These are phyloP conservation scores for Solanum paucissectum DNA, from an alignment of 257 asterid species.

Conservation along the genomic window DNA sequence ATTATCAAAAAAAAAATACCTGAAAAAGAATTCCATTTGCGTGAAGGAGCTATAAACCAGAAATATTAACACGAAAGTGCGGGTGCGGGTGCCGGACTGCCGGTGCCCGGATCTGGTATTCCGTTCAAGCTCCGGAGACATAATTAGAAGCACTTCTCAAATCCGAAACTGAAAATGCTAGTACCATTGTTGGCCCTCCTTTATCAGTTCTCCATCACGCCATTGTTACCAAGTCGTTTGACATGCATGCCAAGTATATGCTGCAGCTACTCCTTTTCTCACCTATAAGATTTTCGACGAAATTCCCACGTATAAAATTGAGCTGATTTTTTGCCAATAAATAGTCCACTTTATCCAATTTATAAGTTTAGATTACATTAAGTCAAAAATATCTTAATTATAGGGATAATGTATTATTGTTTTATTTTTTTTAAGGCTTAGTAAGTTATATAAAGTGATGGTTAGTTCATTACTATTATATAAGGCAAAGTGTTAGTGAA, in stretches of 20 bases:
- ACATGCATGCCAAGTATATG: neutral
- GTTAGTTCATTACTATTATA: neutral
- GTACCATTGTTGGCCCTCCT: too few relatives aligned
- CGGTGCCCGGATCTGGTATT: too few relatives aligned
- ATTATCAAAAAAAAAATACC: too few relatives aligned
- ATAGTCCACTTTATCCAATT: neutral
- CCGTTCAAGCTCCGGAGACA: too few relatives aligned
- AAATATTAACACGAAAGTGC: too few relatives aligned
- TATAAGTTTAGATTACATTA: neutral
- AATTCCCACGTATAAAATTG: too few relatives aligned
- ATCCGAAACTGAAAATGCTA: too few relatives aligned
- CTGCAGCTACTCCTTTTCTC: neutral
- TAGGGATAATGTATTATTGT: neutral
- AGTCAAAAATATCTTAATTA: neutral
- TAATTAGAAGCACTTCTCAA: too few relatives aligned
- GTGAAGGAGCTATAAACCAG: too few relatives aligned
- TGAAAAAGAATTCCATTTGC: too few relatives aligned
- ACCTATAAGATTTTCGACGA: too few relatives aligned
- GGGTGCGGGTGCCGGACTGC: too few relatives aligned
- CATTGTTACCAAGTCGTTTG: neutral
- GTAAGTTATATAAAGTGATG: neutral
- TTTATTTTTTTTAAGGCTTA: neutral
- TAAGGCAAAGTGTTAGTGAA: neutral
- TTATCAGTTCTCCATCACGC: neutral
- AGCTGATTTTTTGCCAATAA: neutral